Evolutionary conservation across 495 filamentous ascomycete genomes (phyloP), one percentile per base, ranked within the genome.

Genomic region (Aspergillus panamensis): DNA sequence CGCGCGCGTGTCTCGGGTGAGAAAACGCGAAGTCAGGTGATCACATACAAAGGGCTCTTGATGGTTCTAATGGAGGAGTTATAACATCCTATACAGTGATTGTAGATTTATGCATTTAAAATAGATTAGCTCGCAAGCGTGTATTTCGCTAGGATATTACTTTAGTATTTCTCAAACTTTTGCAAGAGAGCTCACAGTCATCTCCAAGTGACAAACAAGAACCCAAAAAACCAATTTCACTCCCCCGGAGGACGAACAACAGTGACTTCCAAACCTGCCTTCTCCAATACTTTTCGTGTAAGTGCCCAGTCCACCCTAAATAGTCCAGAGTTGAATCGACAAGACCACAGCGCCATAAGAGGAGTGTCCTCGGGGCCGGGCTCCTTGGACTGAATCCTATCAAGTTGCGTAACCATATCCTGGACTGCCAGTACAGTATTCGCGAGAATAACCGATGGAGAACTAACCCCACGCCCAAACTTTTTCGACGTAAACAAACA

Each of bases 401-500:
- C 19, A 8, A 80, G 51, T 43, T 77, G 69, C 10, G 17, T 45
- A 32, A 69, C 66, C 62, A 81, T 49, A 63, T 79, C 68, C 21
- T 54, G 33, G 5, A 82, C 51, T 6, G 79, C 78, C 17, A 69
- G 61, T 31, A 52, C 54, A 0, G 77, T 79, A 29, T 71, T 73
- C 7, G 63, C 67, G 12, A 77, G 25, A 42, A 82, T 77, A 9
- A 60, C 47, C 0, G 71, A 61, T 0, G 63, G 59, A 3, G 61
- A 47, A 25, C 69, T 70, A 5, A 66, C 63, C 6, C 30, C 57
- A 0, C 52, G 53, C 0, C 78, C 77, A 52, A 69, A 77, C 0
- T 59, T 58, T 0, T 45, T 16, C 0, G 73, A 77, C 0, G 77
- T 80, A 40, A 82, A 80, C 0, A 82, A 66, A 47, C 79, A 82